These are phyloP conservation scores for Phlebiopsis gigantea DNA, from an alignment of 768 basidiomycete species.

Conservation along the genomic window DNA sequence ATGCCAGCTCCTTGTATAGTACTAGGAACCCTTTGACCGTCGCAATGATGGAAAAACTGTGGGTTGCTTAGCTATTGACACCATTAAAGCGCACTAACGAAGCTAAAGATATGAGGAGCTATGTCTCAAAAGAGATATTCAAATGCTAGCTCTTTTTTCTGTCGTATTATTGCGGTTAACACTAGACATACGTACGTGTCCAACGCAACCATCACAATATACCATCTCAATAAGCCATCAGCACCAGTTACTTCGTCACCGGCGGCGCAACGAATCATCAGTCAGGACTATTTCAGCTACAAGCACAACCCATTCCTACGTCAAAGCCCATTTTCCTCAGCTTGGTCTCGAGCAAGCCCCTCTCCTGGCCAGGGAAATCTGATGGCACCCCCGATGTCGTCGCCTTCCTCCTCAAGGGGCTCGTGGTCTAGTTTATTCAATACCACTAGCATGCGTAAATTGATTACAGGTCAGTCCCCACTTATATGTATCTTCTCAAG, in stretches of 20 bases:
- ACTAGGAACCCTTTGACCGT: constrained; percentile 14
- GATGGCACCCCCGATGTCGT: constrained; percentile 39
- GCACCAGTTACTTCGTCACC: neutral
- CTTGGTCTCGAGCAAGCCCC: constrained; percentile 44
- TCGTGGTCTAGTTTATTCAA: constrained; percentile 82
- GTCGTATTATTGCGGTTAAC: constrained; percentile 44
- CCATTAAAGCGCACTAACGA: neutral
- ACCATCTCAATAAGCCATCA: too few relatives aligned
- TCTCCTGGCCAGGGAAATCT: constrained; percentile 37
- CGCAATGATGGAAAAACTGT: constrained; percentile 25
- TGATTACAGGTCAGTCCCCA: constrained; percentile 46
- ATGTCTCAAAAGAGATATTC: constrained; percentile 54
- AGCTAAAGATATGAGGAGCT: constrained; percentile 38
- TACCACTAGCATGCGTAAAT: constrained; percentile 58
- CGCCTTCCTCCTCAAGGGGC: constrained; percentile 57
- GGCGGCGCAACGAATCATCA: neutral
- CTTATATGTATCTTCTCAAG: too few relatives aligned
- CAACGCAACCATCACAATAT: too few relatives aligned
- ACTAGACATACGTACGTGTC: constrained; percentile 5
- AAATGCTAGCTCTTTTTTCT: constrained; percentile 78
- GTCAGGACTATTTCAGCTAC: constrained; percentile 55
- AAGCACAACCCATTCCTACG: constrained; percentile 32
- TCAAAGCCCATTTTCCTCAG: constrained; percentile 40
- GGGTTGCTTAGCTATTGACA: constrained; percentile 6
- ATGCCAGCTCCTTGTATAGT: neutral